Evolutionary conservation across 768 basidiomycete species (phyloP), one percentile per base, ranked within the genome.

Genomic region (Phaffia australis): DNA sequence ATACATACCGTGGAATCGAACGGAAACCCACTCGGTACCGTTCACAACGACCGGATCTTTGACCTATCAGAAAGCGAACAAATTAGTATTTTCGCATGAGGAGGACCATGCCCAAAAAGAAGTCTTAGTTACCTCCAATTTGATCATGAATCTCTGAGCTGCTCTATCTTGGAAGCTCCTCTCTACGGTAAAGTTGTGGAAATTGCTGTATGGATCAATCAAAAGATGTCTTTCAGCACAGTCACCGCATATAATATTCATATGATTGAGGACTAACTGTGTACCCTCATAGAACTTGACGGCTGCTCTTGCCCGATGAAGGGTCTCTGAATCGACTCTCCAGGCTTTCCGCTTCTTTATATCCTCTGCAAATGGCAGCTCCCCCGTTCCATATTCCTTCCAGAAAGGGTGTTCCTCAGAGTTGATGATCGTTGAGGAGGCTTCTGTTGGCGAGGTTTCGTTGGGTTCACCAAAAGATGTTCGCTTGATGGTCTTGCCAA

Each of bases 141-240:
- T 82, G 71, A 89, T 88, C 86, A 99, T 93, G 74, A 83, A 82
- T n/a, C 95, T 81, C 71, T 86, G 82, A 71, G 86, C 87, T 66
- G 87, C 88, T 23, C 83, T 81, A 74, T 97, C 94, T 6, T 81
- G 77, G 76, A 87, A 91, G 57, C 89, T 89, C 56, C 87, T 84
- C 1, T 85, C 88, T 60, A 97, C 84, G 0, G 95, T 98, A 72
- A 93, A 98, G 74, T 98, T 98, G 77, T 95, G 92, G 76, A 94
- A 99, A 76, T 98, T 98, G 76, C 76, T 77, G 56, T 25, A 25
- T 14, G 56, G 56, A n/a, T 15, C 29, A 18, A 50, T 30, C 50
- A 27, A 29, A 52, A 57, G 1, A 42, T 18, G 19, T 49, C 8
- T 55, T 25, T 65, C 47, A 62, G 21, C 32, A 4, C 48, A 47